Evolutionary conservation across 495 filamentous ascomycete species (phyloP), one percentile per base, ranked within the genome.

Genomic region (Penicillium desertorum): DNA sequence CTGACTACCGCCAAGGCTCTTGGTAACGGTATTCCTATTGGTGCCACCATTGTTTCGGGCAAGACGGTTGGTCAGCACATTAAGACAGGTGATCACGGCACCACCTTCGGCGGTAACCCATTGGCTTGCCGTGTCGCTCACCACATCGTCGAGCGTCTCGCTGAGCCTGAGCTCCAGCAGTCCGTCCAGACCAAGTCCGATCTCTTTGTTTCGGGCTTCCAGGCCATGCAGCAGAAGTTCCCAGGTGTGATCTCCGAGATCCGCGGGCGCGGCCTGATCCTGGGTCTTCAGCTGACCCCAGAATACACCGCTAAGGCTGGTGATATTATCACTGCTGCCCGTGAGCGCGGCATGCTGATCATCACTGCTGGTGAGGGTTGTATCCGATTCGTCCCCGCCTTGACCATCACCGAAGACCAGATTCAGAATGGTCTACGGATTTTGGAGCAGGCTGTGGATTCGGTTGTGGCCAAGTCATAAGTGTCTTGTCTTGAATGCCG

Each of bases 21-120:
- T 1, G 94, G 94, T 8, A 98, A 98, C 67, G 94, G 94, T 8
- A 92, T 96, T 64, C 94, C 93, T 23, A 91, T 98, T 54, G 95
- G 90, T 44, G 95, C 95, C 0, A 91, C 91, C 8, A 86, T 98
- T 54, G 89, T 96, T 20, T 75, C 76, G 4, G 90, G 81, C 56
- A 83, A 85, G 43, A 75, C 77, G 29, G 91, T 98, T 0, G 86
- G 83, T 9, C 79, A 86, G n/a, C 86, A 88, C 69, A 95, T 98
- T 68, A 86, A 89, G 64, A 84, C 89, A 5, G 94, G 94, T 45
- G 94, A 98, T 66, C 94, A 98, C 70, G 94, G 94, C 22, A 98
- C 94, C 2, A 98, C 94, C 12, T 98, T 96, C 63, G 94, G 94
- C 19, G 94, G 94, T 3, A 98, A 98, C 75, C 95, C 94, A 17